Evolutionary conservation across 495 filamentous ascomycete genomes (phyloP).

Genomic region (Hypoxylon perforatum): DNA sequence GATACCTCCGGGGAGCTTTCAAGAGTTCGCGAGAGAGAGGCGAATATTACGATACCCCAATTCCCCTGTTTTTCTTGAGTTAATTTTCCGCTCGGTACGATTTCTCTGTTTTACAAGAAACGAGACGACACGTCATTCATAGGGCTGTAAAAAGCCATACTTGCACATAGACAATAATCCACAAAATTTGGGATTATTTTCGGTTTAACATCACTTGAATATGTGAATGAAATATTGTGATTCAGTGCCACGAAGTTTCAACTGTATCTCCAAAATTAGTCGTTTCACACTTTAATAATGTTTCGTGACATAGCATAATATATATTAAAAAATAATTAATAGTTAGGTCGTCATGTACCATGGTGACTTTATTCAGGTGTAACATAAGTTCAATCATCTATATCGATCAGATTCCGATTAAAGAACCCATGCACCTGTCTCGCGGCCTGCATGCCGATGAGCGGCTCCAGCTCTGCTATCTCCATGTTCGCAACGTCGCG

Average conservation of each 20-base stretch:
- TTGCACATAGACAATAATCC: constrained; percentile 8
- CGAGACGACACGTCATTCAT: constrained; percentile 7
- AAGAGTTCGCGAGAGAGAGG: constrained; percentile 12
- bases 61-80: constrained; percentile 15
- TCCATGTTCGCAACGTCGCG: constrained; percentile 88
- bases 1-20: constrained; percentile 6
- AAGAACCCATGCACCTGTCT: constrained; percentile 86
- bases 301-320: constrained; percentile 1
- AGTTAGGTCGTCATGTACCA: too few relatives aligned
- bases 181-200: too few relatives aligned
- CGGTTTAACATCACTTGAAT: neutral
- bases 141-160: neutral
- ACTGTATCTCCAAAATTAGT: too few relatives aligned
- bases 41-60: constrained; percentile 46
- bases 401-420: constrained; percentile 73
- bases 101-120: neutral
- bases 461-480: constrained; percentile 72
- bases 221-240: too few relatives aligned
- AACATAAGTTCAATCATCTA: constrained; percentile 48
- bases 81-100: constrained; percentile 2
- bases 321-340: too few relatives aligned
- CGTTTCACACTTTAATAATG: too few relatives aligned
- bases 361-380: neutral
- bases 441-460: constrained; percentile 85
- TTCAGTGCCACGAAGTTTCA: too few relatives aligned